Conservation (phyloP, 2,329 filamentous ascomycete genomes). For the Fusarium piperis region DNA sequence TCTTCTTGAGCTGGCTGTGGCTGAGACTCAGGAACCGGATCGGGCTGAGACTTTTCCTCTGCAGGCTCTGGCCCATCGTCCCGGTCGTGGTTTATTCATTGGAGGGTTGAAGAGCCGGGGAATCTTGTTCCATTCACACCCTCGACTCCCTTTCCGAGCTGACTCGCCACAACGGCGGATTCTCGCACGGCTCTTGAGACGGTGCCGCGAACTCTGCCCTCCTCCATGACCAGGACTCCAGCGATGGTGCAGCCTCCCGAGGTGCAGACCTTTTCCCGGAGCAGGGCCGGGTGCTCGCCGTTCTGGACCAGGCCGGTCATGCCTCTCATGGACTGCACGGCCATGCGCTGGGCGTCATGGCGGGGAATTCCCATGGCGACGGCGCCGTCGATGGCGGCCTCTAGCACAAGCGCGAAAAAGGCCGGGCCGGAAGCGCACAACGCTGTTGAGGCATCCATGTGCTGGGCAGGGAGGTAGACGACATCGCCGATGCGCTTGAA, state of each 20-base stretch:
- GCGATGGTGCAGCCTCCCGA: conserved; percentile 83
- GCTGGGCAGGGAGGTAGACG: conserved; percentile 70
- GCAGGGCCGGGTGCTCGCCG: conserved; percentile 78
- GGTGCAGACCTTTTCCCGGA: conserved; percentile 80
- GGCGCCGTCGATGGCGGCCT: conserved; percentile 79
- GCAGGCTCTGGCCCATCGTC: not conserved
- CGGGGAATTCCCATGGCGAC: conserved; percentile 82
- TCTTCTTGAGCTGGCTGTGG: not conserved
- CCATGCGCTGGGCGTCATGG: conserved; percentile 78
- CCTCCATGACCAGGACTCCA: conserved; percentile 77
- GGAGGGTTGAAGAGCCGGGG: conserved; percentile 10
- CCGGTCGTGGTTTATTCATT: conserved; percentile 21
- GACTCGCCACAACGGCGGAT: conserved; percentile 74
- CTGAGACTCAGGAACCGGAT: not conserved
- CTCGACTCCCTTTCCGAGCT: conserved; percentile 59
- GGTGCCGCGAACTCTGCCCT: conserved; percentile 73
- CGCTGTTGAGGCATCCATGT: conserved; percentile 79
- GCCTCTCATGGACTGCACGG: conserved; percentile 81
- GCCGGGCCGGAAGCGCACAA: conserved; percentile 80
- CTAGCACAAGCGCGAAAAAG: conserved; percentile 79
- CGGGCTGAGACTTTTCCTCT: not conserved
- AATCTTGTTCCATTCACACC: conserved; percentile 50
- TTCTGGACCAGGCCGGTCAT: conserved; percentile 74
- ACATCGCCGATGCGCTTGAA: conserved; percentile 79
- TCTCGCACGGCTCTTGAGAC: conserved; percentile 76